Conservation (phyloP, 495 filamentous ascomycete species). For the Immersiella caudata region DNA sequence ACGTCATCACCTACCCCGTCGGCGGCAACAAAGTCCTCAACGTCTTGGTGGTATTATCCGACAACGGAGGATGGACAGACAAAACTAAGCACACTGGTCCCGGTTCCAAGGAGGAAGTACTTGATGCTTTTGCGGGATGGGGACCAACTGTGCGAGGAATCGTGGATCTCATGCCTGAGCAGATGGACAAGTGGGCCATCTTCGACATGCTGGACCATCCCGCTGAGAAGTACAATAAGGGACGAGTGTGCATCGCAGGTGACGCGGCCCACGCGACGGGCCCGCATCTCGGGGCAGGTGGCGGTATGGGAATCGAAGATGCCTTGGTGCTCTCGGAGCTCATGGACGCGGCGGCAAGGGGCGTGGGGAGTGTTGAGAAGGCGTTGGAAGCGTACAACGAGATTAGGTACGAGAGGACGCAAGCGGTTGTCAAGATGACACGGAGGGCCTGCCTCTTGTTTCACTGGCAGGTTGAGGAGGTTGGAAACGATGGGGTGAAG, state of each 20-base stretch:
- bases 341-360: slow-evolving; percentile 33
- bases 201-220: slow-evolving; percentile 56
- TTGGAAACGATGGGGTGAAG: slow-evolving; percentile 33
- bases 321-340: slow-evolving; percentile 47
- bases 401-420: slow-evolving; percentile 41
- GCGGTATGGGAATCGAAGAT: slow-evolving; percentile 60
- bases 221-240: slow-evolving; percentile 41
- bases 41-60: slow-evolving; percentile 44
- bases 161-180: slow-evolving; percentile 46
- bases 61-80: slow-evolving; percentile 40
- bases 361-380: slow-evolving; percentile 17
- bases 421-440: slow-evolving; percentile 41
- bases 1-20: slow-evolving; percentile 47
- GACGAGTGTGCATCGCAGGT: slow-evolving; percentile 50
- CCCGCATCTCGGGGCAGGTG: slow-evolving; percentile 58
- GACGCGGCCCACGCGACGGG: slow-evolving; percentile 48
- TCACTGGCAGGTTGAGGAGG: slow-evolving; percentile 40
- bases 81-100: slow-evolving; percentile 36
- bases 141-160: slow-evolving; percentile 41
- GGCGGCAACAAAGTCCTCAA: slow-evolving; percentile 43
- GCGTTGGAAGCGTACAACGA: slow-evolving; percentile 46
- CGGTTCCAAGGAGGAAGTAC: slow-evolving; percentile 37
- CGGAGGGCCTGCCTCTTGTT: slow-evolving; percentile 44
- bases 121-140: slow-evolving; percentile 43
- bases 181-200: slow-evolving; percentile 58